Evolutionary conservation across 768 basidiomycete species (phyloP), one percentile per base, ranked within the genome.

Genomic region (Leccinum obscurum): DNA sequence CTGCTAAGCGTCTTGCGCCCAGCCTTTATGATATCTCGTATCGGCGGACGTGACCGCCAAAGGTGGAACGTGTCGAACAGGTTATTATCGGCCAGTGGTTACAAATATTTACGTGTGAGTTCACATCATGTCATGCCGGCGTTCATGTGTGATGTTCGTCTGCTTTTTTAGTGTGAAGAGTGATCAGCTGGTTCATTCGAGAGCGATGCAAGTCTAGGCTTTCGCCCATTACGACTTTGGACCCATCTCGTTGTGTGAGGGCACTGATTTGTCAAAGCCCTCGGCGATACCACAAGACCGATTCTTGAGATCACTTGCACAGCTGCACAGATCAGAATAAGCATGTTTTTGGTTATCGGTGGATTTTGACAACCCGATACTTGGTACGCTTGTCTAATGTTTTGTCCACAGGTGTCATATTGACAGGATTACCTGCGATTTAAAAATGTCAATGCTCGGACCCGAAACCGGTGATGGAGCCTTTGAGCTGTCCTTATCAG

Each of bases 221-320:
- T 14, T 54, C 35, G 55, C 15, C 20, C 22, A n/a, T 48, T 61
- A 52, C 28, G 54, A 22, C 28, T 54, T 53, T 11, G 20, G 44
- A 20, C 44, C 20, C 6, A 20, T 20, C 37, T 41, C 41, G 46
- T 58, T 55, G 61, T 54, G 60, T 60, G 58, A 59, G 54, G 51
- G n/a, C 3, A n/a, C 52, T 11, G 30, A 56, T 55, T 46, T 59
- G 50, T 62, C 30, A 39, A 41, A 52, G 24, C 24, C 61, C 65
- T 62, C 63, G 70, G 70, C 14, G 64, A 64, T 67, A 56, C 52
- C 59, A 56, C 22, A 35, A 54, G 34, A n/a, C 44, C 35, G 6
- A 41, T 28, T 44, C 46, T 34, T 10, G 30, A 56, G 48, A 41
- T 54, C 9, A 41, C 35, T 37, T 32, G 20, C 44, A 13, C 52